These are phyloP conservation scores for Globisporangium nodosum DNA, from an alignment of 352 stramenopile genomes.

Conservation along the genomic window DNA sequence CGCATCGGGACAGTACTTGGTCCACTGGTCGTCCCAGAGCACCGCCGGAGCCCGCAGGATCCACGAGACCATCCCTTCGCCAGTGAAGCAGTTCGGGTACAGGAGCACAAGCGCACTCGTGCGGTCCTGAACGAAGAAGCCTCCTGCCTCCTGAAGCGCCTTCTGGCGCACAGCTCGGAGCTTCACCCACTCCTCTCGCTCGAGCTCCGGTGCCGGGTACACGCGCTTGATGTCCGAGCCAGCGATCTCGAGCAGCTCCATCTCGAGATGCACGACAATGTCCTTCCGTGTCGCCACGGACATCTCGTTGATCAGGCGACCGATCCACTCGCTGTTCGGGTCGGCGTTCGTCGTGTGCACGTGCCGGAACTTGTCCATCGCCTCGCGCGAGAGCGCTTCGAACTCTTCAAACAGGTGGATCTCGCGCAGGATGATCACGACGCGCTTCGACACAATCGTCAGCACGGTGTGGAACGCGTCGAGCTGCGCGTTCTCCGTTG, in stretches of 20 bases:
- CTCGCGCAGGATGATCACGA: constrained; percentile 45
- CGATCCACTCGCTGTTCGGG: constrained; percentile 43
- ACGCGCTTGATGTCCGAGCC: constrained; percentile 18
- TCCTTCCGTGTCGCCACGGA: constrained; percentile 42
- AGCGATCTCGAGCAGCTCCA: constrained; percentile 53
- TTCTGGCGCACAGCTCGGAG: constrained; percentile 35
- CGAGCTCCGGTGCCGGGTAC: constrained; percentile 10
- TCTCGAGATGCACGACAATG: constrained; percentile 55
- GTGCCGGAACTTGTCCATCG: constrained; percentile 45
- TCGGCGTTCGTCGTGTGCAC: constrained; percentile 46
- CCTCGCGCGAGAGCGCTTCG: constrained; percentile 35
- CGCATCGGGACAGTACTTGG: constrained; percentile 38
- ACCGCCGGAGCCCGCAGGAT: constrained; percentile 34
- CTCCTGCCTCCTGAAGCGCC: constrained; percentile 31
- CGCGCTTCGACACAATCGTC: constrained; percentile 43
- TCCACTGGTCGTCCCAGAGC: constrained; percentile 53
- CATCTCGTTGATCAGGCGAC: constrained; percentile 49
- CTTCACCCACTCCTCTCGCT: constrained; percentile 50
- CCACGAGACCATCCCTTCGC: constrained; percentile 60
- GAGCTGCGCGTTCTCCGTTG: constrained; percentile 55
- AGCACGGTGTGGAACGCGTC: constrained; percentile 53
- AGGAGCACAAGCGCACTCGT: constrained; percentile 27
- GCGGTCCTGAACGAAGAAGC: constrained; percentile 53
- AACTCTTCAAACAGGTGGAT: constrained; percentile 60
- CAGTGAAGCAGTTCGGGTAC: constrained; percentile 46